Evolutionary conservation across 2,329 filamentous ascomycete genomes (phyloP).

Genomic region (Paraphaeosphaeria minitans): DNA sequence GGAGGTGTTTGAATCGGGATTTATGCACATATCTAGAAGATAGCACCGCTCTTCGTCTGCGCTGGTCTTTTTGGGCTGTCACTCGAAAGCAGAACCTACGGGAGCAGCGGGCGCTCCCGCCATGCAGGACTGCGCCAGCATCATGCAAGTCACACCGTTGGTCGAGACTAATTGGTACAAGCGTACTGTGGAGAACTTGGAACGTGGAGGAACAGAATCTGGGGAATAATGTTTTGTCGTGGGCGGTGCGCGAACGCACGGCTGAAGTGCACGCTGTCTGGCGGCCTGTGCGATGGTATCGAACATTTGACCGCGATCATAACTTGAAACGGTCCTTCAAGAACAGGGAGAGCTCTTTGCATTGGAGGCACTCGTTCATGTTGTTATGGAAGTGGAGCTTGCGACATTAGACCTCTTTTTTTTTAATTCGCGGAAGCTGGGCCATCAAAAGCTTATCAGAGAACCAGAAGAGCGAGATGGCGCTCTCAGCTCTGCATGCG

Average conservation of each 20-base stretch:
- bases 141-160: slow-evolving; percentile 28
- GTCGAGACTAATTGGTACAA: slow-evolving; percentile 30
- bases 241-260: slow-evolving; percentile 25
- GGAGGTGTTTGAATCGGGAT: slow-evolving; percentile 29
- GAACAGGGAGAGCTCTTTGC: not conserved
- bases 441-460: too few relatives aligned
- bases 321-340: slow-evolving; percentile 3
- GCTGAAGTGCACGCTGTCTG: slow-evolving; percentile 24
- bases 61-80: slow-evolving; percentile 28
- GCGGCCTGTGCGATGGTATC: slow-evolving; percentile 23
- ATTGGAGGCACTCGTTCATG: not conserved
- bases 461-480: slow-evolving; percentile 5
- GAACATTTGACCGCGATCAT: slow-evolving; percentile 9
- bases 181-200: slow-evolving; percentile 33
- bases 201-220: slow-evolving; percentile 24
- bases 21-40: slow-evolving; percentile 31
- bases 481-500: slow-evolving; percentile 9
- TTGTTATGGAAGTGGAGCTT: not conserved
- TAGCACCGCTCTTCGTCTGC: slow-evolving; percentile 31
- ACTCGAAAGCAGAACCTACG: too few relatives aligned
- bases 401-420: slow-evolving; percentile 1
- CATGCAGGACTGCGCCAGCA: slow-evolving; percentile 11
- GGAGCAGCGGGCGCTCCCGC: slow-evolving; percentile 9
- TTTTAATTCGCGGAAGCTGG: not conserved
- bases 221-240: slow-evolving; percentile 36